These are phyloP conservation scores for Yarrowia sp. DNA, from an alignment of 805 yeast genomes.

Conservation along the genomic window DNA sequence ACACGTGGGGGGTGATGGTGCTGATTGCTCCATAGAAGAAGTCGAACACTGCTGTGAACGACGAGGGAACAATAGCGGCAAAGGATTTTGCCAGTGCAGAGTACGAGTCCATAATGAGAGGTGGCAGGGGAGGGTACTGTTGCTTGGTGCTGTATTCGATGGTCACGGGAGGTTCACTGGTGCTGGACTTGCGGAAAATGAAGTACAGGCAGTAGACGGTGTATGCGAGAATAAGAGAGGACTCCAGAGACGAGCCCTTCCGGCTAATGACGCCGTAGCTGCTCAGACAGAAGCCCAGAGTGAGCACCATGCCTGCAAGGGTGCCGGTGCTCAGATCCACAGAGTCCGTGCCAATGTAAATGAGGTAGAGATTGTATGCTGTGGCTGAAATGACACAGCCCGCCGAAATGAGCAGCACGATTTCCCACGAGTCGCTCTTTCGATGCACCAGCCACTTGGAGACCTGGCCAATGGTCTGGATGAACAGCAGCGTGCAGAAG, in stretches of 20 bases:
- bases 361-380: slow-evolving; percentile 78
- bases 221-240: slow-evolving; percentile 84
- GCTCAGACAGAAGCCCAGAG: slow-evolving; percentile 64
- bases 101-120: slow-evolving; percentile 51
- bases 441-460: slow-evolving; percentile 66
- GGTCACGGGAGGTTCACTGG: not conserved
- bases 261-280: slow-evolving; percentile 79
- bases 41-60: slow-evolving; percentile 53
- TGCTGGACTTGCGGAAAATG: slow-evolving; percentile 72
- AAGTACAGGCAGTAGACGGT: slow-evolving; percentile 92
- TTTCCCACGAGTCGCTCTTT: slow-evolving; percentile 81
- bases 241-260: slow-evolving; percentile 88
- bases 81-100: slow-evolving; percentile 50
- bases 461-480: slow-evolving; percentile 89
- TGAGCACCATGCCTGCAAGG: slow-evolving; percentile 81
- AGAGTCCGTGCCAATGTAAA: slow-evolving; percentile 63
- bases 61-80: slow-evolving; percentile 53
- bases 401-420: slow-evolving; percentile 71
- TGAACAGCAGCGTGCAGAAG: slow-evolving; percentile 86
- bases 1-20: slow-evolving; percentile 80
- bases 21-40: slow-evolving; percentile 59
- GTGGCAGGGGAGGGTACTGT: slow-evolving; percentile 50
- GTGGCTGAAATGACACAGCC: slow-evolving; percentile 80
- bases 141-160: slow-evolving; percentile 16
- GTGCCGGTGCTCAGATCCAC: slow-evolving; percentile 79